Evolutionary conservation across 345 rosid species (phyloP).

Genomic region (Brassica nigra): DNA sequence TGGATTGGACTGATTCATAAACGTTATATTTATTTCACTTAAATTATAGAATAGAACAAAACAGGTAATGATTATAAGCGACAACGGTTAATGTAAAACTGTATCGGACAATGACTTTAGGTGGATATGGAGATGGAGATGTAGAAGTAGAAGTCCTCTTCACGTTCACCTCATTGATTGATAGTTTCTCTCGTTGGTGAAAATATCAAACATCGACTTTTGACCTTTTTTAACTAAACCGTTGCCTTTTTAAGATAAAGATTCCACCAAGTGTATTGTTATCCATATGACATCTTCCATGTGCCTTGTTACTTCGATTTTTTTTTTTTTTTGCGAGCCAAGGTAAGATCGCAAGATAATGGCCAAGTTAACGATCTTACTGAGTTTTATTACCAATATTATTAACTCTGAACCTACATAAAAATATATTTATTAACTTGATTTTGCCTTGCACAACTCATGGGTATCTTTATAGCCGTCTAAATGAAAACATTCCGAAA

Average conservation of each 20-base stretch:
- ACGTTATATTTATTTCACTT: not conserved
- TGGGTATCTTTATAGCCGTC: not conserved
- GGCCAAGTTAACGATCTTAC: not conserved
- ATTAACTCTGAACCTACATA: not conserved
- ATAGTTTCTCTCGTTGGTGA: conserved; percentile 25
- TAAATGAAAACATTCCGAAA: not conserved
- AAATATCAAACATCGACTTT: conserved; percentile 12
- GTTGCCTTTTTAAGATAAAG: conserved; percentile 19
- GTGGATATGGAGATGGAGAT: not conserved
- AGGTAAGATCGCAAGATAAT: not conserved
- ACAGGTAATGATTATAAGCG: not conserved
- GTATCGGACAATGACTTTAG: conserved; percentile 31
- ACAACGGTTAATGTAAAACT: conserved; percentile 36
- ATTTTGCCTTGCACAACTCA: not conserved
- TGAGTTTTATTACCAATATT: not conserved
- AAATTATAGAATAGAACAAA: not conserved
- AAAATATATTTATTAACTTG: not conserved
- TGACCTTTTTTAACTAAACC: conserved; percentile 24
- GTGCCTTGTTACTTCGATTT: not conserved
- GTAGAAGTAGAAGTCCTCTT: conserved; percentile 32
- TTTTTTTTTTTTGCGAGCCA: not conserved
- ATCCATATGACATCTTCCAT: not conserved
- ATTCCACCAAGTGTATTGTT: conserved; percentile 6
- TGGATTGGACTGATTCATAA: conserved; percentile 31
- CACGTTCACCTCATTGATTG: conserved; percentile 38